Conservation (phyloP, 495 filamentous ascomycete species). For the Penicillium canescens region DNA sequence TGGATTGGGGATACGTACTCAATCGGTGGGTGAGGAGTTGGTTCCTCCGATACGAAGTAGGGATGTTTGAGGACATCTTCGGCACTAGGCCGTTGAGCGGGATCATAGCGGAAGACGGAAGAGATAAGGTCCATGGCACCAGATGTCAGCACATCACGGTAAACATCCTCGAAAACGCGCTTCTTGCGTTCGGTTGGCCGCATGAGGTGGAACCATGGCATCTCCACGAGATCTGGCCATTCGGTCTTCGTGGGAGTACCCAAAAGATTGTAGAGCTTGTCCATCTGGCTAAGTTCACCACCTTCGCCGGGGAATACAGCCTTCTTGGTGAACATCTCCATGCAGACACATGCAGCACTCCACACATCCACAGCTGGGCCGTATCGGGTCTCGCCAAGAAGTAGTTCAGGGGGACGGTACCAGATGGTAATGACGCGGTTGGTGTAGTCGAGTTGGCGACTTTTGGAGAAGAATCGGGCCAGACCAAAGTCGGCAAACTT, state of each 20-base stretch:
- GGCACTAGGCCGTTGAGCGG: constrained; percentile 78
- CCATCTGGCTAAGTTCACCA: constrained; percentile 90
- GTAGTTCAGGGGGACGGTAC: constrained; percentile 92
- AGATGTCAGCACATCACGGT: constrained; percentile 68
- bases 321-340: constrained; percentile 94
- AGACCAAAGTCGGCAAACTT: constrained; percentile 97
- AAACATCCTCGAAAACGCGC: constrained; percentile 83
- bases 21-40: constrained; percentile 70
- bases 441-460: constrained; percentile 91
- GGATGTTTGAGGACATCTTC: constrained; percentile 83
- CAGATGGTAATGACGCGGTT: constrained; percentile 97
- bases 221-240: constrained; percentile 86
- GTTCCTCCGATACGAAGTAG: constrained; percentile 87
- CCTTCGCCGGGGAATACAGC: constrained; percentile 96
- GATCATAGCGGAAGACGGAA: constrained; percentile 85
- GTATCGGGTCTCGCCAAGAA: constrained; percentile 93
- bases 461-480: constrained; percentile 95
- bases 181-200: constrained; percentile 70
- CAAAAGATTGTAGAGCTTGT: constrained; percentile 91
- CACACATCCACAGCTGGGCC: constrained; percentile 95
- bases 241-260: constrained; percentile 82
- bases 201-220: constrained; percentile 95
- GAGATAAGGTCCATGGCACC: constrained; percentile 80
- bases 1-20: constrained; percentile 62
- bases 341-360: constrained; percentile 94